These are phyloP conservation scores for Dysphania ambrosioides DNA, from an alignment of 148 eudicot species.

Conservation along the genomic window DNA sequence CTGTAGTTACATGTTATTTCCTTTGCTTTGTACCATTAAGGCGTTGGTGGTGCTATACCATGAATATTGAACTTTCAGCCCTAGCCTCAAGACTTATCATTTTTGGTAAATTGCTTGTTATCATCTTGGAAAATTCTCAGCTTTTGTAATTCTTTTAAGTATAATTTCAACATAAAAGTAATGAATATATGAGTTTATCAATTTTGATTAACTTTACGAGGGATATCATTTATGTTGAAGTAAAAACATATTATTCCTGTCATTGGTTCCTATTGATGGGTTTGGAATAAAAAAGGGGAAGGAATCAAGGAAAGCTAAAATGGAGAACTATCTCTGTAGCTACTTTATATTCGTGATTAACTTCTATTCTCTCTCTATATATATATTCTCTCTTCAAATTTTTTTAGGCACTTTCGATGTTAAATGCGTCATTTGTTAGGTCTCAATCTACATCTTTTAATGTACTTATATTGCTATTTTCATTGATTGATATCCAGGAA, in stretches of 20 bases:
- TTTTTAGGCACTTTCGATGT: background rate
- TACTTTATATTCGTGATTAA: no score
- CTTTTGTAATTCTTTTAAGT: no score
- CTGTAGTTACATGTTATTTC: no score
- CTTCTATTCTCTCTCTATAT: background rate
- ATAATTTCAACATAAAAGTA: background rate
- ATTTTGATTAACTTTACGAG: no score
- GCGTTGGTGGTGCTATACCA: background rate
- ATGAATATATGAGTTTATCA: background rate
- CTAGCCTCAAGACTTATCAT: background rate
- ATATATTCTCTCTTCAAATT: no score
- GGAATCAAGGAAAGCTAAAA: background rate
- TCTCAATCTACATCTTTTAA: background rate
- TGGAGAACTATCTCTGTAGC: background rate
- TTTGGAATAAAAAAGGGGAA: background rate
- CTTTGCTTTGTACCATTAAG: background rate
- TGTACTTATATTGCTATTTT: background rate
- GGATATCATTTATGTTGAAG: no score
- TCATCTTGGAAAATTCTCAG: background rate
- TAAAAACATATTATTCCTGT: background rate
- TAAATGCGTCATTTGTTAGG: background rate
- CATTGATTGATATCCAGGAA: conserved; percentile 39
- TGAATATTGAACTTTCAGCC: background rate
- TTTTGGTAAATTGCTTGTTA: background rate
- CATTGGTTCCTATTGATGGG: background rate